phyloP scores from a whole-genome alignment of 2,329 filamentous ascomycete species.

The Colletotrichum brevisporum region DNA sequence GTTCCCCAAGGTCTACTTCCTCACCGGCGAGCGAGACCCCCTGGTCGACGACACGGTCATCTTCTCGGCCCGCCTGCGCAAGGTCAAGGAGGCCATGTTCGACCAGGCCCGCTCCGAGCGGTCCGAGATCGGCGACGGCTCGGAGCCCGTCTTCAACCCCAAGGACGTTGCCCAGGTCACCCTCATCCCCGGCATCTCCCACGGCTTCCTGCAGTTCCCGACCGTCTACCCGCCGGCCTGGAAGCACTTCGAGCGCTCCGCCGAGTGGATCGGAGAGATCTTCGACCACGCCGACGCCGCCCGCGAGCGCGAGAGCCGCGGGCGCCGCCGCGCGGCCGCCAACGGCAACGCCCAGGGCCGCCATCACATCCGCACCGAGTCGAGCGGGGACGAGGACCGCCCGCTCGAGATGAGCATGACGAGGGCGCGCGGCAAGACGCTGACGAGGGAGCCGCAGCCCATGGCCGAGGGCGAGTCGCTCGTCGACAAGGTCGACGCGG shows the following conservation, averaged over 20 bases:
- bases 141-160: slow-evolving; percentile 75
- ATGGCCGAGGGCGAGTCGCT: slow-evolving; percentile 41
- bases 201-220: slow-evolving; percentile 95
- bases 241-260: slow-evolving; percentile 86
- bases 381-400: slow-evolving; percentile 82
- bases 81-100: slow-evolving; percentile 76
- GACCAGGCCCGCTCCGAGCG: slow-evolving; percentile 45
- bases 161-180: slow-evolving; percentile 85
- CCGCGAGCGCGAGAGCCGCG: slow-evolving; percentile 42
- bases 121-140: slow-evolving; percentile 51
- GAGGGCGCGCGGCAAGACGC: slow-evolving; percentile 47
- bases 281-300: slow-evolving; percentile 69
- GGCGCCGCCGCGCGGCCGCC: slow-evolving; percentile 17
- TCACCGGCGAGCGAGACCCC: slow-evolving; percentile 95
- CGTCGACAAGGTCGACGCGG: slow-evolving; percentile 44
- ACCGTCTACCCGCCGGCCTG: slow-evolving; percentile 90
- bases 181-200: slow-evolving; percentile 89
- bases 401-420: slow-evolving; percentile 86
- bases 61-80: slow-evolving; percentile 89
- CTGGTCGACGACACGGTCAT: slow-evolving; percentile 97
- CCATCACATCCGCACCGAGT: slow-evolving; percentile 64
- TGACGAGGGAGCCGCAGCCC: slow-evolving; percentile 41
- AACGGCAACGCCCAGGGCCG: slow-evolving; percentile 43
- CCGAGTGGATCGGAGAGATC: slow-evolving; percentile 84
- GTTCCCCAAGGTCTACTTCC: slow-evolving; percentile 95